Evolutionary conservation across 345 rosid species (phyloP), one percentile per base, ranked within the genome.

Genomic region (Salix caprea): DNA sequence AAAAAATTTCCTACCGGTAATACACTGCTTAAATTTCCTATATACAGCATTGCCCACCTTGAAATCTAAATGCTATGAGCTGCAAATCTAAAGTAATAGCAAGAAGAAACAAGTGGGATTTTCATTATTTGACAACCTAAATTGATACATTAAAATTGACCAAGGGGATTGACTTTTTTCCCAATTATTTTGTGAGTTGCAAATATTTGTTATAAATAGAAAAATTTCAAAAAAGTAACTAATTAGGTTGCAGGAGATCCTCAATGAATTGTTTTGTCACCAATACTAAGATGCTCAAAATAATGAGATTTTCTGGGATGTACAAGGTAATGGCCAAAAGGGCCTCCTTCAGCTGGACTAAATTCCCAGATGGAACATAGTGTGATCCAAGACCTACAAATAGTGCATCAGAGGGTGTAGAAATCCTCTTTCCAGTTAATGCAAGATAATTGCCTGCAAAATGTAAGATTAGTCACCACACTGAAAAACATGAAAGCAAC

Each of bases 391-490:
- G 88, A 78, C 97, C 97, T 16, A 84, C 87, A 81, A 83, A 93
- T 48, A 95, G 80, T 5, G 97, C 97, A 84, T 93, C 94, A 39
- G 99, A 87, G 76, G 98, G 97, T 5, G 96, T 88, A 7, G 93
- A 91, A 67, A 93, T 81, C 77, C 96, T 95, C 83, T 81, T 89
- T 70, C 99, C 97, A 73, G 99, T 93, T 93, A 95, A 75, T 58
- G 97, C 97, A 81, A 95, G 94, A 81, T 91, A 95, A 74, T 91
- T 84, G 78, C 99, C 99, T 95, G 87, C 79, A 85, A 61, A 64
- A 72, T 34, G n/a, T 69, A 40, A 81, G n/a, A 66, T 70, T 60
- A 46, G 26, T 61, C 69, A 75, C 28, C 39, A 7, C 40, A 8
- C 54, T 19, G 24, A 34, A 34, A 50, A 69, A 40, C 65, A 58